phyloP scores from a whole-genome alignment of 208 protist species.

The Crithidia sp. region DNA sequence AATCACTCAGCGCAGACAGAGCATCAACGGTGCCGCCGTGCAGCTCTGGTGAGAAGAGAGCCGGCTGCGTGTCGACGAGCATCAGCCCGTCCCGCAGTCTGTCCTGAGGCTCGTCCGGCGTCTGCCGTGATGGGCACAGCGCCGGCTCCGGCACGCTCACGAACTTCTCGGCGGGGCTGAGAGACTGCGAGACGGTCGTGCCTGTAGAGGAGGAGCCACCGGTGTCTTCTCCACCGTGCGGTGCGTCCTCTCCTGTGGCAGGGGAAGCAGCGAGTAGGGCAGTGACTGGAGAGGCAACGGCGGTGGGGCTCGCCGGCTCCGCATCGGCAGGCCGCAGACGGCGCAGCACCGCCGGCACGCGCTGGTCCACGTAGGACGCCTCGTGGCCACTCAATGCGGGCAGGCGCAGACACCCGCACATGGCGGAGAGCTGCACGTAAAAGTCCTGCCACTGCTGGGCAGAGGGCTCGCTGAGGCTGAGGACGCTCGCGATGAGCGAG shows the following conservation, averaged over 20 bases:
- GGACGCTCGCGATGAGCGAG: conserved; percentile 47
- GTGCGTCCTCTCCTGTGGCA: background rate
- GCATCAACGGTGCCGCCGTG: conserved; percentile 21
- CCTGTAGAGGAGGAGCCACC: background rate
- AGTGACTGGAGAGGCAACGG: background rate
- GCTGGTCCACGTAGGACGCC: conserved; percentile 39
- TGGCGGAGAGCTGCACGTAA: conserved; percentile 45
- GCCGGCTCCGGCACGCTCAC: background rate
- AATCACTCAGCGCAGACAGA: conserved; percentile 20
- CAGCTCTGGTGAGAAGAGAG: conserved; percentile 77
- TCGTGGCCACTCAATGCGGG: conserved; percentile 24
- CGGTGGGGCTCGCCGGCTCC: background rate
- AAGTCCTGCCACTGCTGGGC: conserved; percentile 63
- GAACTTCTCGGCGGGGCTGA: conserved; percentile 9
- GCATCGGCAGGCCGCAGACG: background rate
- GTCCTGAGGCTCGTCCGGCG: background rate
- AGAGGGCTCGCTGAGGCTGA: conserved; percentile 40
- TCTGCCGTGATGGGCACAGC: conserved; percentile 1
- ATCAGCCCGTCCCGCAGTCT: conserved; percentile 26
- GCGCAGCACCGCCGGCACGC: conserved; percentile 24
- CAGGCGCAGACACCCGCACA: conserved; percentile 62
- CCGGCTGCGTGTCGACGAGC: conserved; percentile 52
- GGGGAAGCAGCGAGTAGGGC: background rate
- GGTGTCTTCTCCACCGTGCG: background rate
- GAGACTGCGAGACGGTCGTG: background rate